A percentile compares a stretch with the other conserved stretches of the same genome.
Conservation (phyloP, 2,329 filamentous ascomycete species). For the Phialocephala subalpina region DNA sequence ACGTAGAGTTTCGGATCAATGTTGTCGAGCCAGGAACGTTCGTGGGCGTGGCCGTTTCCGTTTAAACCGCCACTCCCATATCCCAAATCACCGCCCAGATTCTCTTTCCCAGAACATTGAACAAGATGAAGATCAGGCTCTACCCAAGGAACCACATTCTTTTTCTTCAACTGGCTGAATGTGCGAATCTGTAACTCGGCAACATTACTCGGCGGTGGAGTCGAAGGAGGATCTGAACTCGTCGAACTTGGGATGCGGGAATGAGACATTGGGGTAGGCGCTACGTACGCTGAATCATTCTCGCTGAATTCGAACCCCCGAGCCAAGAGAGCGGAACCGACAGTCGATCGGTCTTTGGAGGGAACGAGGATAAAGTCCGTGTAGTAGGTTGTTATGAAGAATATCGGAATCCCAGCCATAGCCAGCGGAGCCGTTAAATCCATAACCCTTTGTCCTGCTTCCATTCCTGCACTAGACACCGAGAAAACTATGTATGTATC, state of each 20-base stretch:
- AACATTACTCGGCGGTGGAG: conserved; percentile 79
- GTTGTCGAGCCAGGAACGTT: conserved; percentile 60
- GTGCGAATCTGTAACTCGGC: conserved; percentile 84
- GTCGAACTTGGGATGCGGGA: conserved; percentile 49
- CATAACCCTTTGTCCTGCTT: conserved; percentile 89
- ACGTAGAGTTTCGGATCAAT: conserved; percentile 71
- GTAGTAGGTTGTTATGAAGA: conserved; percentile 99
- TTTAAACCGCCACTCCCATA: too few relatives aligned
- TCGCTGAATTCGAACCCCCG: conserved; percentile 87
- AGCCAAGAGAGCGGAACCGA: conserved; percentile 78
- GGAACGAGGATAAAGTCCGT: conserved; percentile 96
- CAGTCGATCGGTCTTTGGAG: conserved; percentile 73
- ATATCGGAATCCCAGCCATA: conserved; percentile 92
- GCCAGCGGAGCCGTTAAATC: conserved; percentile 92
- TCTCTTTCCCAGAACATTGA: conserved; percentile 76
- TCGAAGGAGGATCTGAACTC: conserved; percentile 61
- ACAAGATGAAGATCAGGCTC: conserved; percentile 75
- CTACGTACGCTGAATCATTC: conserved; percentile 72
- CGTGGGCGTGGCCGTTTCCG: not conserved
- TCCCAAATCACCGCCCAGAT: conserved; percentile 38
- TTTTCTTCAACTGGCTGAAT: conserved; percentile 81
- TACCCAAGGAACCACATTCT: conserved; percentile 77
- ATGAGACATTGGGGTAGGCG: conserved; percentile 47
- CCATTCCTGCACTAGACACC: conserved; percentile 87
- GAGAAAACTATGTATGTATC: conserved; percentile 90